Percentiles rank a stretch among this genome's conserved stretches.
phyloP scores from a whole-genome alignment of 768 basidiomycete species.

The Suillus brevipes region DNA sequence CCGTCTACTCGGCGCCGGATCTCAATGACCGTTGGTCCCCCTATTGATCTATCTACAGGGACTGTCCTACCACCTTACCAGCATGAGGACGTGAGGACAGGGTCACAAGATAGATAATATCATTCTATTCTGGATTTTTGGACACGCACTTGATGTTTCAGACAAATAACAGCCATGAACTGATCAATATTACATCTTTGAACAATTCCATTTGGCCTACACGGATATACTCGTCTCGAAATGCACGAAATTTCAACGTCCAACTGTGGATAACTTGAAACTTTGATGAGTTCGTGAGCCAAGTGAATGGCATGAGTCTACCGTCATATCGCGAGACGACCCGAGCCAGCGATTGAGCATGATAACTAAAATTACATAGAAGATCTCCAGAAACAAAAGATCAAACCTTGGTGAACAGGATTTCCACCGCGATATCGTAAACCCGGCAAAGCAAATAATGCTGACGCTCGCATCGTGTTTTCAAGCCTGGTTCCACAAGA shows the following conservation, averaged over 20 bases:
- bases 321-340: not conserved
- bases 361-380: not conserved
- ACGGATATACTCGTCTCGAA: too few species aligned
- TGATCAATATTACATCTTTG: not conserved
- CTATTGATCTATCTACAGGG: not conserved
- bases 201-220: not conserved
- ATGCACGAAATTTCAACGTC: not conserved
- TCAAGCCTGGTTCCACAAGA: not conserved
- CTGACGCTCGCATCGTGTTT: not conserved
- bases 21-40: not conserved
- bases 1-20: not conserved
- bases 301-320: not conserved
- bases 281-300: not conserved
- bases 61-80: not conserved
- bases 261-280: not conserved
- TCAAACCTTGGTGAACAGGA: slow-evolving; percentile 1
- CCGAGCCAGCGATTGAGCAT: not conserved
- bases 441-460: not conserved
- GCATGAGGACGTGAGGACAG: not conserved
- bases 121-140: not conserved
- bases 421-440: not conserved
- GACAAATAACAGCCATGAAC: not conserved
- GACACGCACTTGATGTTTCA: not conserved
- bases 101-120: not conserved
- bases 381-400: not conserved